Evolutionary conservation across 768 basidiomycete genomes (phyloP), one percentile per base, ranked within the genome.

Genomic region (Russula ochroleuca): DNA sequence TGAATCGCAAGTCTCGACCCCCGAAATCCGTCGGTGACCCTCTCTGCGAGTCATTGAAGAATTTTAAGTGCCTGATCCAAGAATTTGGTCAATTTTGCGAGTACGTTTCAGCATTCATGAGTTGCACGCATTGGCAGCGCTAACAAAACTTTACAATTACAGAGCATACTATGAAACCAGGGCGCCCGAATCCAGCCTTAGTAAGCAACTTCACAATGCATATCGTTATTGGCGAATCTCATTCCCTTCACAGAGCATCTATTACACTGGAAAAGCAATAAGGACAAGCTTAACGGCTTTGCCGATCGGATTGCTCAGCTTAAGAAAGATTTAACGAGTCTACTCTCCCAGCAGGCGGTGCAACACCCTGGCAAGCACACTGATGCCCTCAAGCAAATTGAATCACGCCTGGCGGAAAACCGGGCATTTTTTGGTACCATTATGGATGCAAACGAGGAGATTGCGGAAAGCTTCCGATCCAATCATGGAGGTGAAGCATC

Each of bases 341-440:
- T 59, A n/a, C 62, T 63, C 37, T 63, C 62, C 4, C 62, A 63
- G 10, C 62, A 63, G 49, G 56, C 62, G 1, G 33, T 45, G 21
- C 57, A 41, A 49, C 50, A 59, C 13, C 56, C 50, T 5, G 50
- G 37, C 49, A 17, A 48, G 25, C 48, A 63, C n/a, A n/a, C 50
- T 2, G 50, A 59, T 49, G n/a, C 21, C 7, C 57, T 63, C 5
- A 57, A 48, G 5, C 49, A 49, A 33, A 31, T 63, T 23, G 62
- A 63, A 33, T 43, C 48, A 3, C 41, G 40, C 38, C n/a, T 63
- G 48, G 19, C 17, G 17, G 5, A 10, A n/a, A 40, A 50, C 35
- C 57, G 57, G 10, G 43, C 23, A 28, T 54, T 61, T 35, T 54
- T 40, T 40, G 31, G 11, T 38, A 11, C n/a, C 4, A 38, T 51